A percentile compares a stretch with the other conserved stretches of the same genome.
phyloP scores from a whole-genome alignment of 768 basidiomycete species.

The Naematelia aurantialba region DNA sequence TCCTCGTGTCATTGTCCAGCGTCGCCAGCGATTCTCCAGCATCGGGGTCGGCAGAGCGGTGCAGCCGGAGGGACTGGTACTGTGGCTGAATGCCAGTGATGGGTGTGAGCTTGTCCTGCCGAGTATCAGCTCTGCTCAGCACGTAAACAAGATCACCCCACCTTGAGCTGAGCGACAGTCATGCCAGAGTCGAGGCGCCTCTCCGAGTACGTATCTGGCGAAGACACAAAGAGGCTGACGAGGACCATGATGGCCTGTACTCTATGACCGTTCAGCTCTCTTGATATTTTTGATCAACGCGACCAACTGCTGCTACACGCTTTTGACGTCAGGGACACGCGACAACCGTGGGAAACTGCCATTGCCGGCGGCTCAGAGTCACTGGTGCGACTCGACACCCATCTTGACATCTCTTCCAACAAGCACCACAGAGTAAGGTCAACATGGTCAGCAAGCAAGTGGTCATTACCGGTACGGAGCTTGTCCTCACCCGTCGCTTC shows the following conservation, averaged over 20 bases:
- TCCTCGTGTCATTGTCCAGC: slow-evolving; percentile 65
- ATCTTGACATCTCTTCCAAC: too few species aligned
- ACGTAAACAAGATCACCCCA: slow-evolving; percentile 43
- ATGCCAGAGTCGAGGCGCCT: slow-evolving; percentile 72
- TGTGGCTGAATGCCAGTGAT: slow-evolving; percentile 82
- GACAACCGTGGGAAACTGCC: not conserved
- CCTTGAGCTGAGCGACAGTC: slow-evolving; percentile 79
- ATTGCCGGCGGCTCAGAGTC: not conserved
- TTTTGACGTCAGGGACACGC: not conserved
- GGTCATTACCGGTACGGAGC: not conserved
- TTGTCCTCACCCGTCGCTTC: too few species aligned
- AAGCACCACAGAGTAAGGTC: too few species aligned
- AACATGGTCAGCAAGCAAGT: not conserved
- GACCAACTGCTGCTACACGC: too few species aligned
- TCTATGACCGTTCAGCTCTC: too few species aligned
- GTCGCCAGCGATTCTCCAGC: slow-evolving; percentile 50
- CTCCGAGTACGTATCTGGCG: slow-evolving; percentile 86
- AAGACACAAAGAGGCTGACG: slow-evolving; percentile 71
- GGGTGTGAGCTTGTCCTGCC: slow-evolving; percentile 73
- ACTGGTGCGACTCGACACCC: too few species aligned
- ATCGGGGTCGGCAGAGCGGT: slow-evolving; percentile 59
- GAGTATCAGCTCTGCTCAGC: too few species aligned
- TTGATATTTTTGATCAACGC: too few species aligned
- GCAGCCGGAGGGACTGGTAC: slow-evolving; percentile 67
- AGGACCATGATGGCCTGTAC: slow-evolving; percentile 15